Conservation (phyloP, 1,284 basidiomycete species). For the Moesziomyces sp. region DNA sequence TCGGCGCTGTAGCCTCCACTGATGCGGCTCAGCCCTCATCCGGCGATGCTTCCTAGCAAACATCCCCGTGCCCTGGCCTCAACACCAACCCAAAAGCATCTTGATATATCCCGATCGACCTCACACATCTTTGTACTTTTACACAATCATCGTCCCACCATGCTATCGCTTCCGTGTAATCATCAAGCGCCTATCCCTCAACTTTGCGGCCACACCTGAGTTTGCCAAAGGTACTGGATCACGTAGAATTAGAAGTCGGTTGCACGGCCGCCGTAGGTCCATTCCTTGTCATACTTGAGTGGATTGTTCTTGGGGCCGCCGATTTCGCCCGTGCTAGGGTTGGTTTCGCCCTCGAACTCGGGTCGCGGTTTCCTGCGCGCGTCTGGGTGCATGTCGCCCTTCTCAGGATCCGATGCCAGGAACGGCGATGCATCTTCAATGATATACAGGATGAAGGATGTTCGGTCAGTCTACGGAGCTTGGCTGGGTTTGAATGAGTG, state of each 20-base stretch:
- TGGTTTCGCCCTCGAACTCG: slow-evolving; percentile 72
- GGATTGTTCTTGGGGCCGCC: slow-evolving; percentile 74
- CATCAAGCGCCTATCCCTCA: not conserved
- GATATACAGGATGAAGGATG: not conserved
- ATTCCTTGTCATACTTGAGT: slow-evolving; percentile 68
- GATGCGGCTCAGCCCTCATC: not conserved
- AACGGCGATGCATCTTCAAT: slow-evolving; percentile 36
- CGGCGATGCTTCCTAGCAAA: not conserved
- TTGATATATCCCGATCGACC: not conserved
- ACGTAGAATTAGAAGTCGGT: slow-evolving; percentile 54
- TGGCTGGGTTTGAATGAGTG: not conserved
- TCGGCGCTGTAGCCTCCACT: slow-evolving; percentile 6
- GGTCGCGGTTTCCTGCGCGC: slow-evolving; percentile 64
- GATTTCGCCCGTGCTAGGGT: slow-evolving; percentile 72
- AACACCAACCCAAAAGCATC: slow-evolving; percentile 2
- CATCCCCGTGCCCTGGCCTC: not conserved
- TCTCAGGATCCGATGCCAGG: slow-evolving; percentile 42
- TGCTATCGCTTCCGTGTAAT: not conserved
- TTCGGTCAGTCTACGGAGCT: not conserved
- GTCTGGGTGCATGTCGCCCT: slow-evolving; percentile 67
- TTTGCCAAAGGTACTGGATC: not conserved
- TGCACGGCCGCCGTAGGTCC: slow-evolving; percentile 66
- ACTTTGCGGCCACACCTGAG: not conserved
- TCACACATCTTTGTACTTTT: not conserved
- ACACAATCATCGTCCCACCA: not conserved